These are phyloP conservation scores for Mrakia blollopis DNA, from an alignment of 768 basidiomycete species.

Conservation along the genomic window DNA sequence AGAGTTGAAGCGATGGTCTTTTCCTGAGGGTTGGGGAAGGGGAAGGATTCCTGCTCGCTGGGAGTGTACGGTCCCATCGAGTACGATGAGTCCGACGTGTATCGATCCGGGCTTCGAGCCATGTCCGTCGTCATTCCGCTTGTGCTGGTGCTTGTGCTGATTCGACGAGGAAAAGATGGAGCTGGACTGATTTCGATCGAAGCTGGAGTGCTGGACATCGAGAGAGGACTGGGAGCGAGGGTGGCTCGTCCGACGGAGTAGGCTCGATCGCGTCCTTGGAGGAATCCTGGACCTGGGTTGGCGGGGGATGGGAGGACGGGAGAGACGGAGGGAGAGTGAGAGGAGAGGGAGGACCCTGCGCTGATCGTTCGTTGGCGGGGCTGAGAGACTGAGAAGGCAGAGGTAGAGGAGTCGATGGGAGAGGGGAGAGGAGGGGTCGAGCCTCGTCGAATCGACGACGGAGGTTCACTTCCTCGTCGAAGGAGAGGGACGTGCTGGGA, in stretches of 20 bases:
- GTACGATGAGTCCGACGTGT: background rate
- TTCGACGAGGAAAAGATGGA: background rate
- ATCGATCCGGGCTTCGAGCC: background rate
- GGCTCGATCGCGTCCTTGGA: background rate
- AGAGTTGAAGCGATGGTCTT: background rate
- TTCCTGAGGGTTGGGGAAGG: background rate
- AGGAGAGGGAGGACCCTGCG: background rate
- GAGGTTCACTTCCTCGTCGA: slow-evolving; percentile 4
- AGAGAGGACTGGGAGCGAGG: background rate
- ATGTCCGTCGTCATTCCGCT: background rate
- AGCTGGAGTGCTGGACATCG: background rate
- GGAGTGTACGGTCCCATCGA: background rate
- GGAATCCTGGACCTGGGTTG: background rate
- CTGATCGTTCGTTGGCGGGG: slow-evolving; percentile 14
- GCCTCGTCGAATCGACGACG: background rate
- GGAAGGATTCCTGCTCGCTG: background rate
- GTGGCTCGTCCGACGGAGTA: slow-evolving; percentile 1
- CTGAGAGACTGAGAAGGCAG: background rate
- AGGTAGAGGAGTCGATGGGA: background rate
- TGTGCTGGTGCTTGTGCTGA: slow-evolving; percentile 4
- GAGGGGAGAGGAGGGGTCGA: background rate
- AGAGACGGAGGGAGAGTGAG: background rate
- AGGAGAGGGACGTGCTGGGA: background rate
- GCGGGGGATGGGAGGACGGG: background rate
- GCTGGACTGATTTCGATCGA: background rate